phyloP scores from a whole-genome alignment of 139 green algal genomes.

The Nannochloris sp. region DNA sequence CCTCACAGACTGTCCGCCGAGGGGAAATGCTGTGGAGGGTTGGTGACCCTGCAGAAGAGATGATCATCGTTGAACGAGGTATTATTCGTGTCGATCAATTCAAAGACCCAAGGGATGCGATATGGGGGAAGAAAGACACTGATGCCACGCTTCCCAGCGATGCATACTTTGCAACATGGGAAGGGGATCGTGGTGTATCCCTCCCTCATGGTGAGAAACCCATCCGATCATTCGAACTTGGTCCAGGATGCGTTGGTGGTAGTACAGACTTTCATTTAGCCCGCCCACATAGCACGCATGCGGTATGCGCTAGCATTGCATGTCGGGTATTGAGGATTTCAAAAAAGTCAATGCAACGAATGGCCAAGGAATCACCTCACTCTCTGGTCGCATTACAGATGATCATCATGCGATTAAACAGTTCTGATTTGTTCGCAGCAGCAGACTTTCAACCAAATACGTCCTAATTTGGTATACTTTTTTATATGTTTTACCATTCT shows the following conservation, averaged over 20 bases:
- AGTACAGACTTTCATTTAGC: conserved; percentile 23
- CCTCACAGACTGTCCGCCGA: neutral
- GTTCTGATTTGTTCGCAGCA: conserved; percentile 17
- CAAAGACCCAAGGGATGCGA: neutral
- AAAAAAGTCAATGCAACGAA: conserved; percentile 7
- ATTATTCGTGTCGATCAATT: conserved; percentile 15
- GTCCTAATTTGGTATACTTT: neutral
- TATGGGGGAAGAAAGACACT: neutral
- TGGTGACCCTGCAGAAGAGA: conserved; percentile 11
- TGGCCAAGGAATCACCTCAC: conserved; percentile 15
- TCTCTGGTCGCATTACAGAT: conserved; percentile 23
- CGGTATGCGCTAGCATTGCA: conserved; percentile 1
- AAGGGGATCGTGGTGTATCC: neutral
- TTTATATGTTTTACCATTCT: too few relatives aligned
- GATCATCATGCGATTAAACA: conserved; percentile 26
- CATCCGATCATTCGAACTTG: conserved; percentile 19
- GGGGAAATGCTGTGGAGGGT: conserved; percentile 25
- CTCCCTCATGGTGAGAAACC: neutral
- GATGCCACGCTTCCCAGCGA: neutral
- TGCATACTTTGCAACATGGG: neutral
- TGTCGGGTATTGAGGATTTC: conserved; percentile 12
- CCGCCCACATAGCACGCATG: conserved; percentile 8
- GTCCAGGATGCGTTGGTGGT: conserved; percentile 24
- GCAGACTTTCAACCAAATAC: conserved; percentile 7
- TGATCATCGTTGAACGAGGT: conserved; percentile 30